Percentiles rank a stretch among this genome's conserved stretches.
phyloP scores from a whole-genome alignment of 805 yeast species.

The Teunomyces lycoperdinae region DNA sequence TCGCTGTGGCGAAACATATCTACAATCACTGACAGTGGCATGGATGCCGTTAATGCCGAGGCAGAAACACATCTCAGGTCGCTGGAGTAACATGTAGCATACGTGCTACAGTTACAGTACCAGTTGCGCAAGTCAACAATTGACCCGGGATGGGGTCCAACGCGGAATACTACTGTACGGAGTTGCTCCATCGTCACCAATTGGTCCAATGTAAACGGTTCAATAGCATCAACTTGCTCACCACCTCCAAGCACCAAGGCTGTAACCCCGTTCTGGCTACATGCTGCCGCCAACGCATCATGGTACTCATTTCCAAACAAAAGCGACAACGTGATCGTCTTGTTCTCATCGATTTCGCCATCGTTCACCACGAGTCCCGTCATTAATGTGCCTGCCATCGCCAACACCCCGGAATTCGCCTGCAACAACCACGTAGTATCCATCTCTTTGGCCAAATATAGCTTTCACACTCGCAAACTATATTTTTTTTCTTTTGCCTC shows the following conservation, averaged over 20 bases:
- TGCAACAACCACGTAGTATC: neutral
- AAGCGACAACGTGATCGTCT: neutral
- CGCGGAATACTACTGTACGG: neutral
- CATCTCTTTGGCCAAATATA: neutral
- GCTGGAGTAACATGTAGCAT: neutral
- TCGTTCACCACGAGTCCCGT: neutral
- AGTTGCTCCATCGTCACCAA: neutral
- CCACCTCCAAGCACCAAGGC: neutral
- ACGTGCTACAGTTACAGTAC: conserved; percentile 2
- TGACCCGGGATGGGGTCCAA: neutral
- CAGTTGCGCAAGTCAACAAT: conserved; percentile 3
- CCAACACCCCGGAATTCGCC: neutral
- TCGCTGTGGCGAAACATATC: neutral
- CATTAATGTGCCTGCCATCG: neutral
- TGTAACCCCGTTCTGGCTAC: neutral
- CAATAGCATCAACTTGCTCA: no score
- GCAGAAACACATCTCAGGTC: neutral
- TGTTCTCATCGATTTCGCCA: neutral
- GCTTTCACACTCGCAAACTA: no score
- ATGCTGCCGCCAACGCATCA: neutral
- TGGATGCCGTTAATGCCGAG: neutral
- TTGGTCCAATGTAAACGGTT: neutral
- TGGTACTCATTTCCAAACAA: neutral
- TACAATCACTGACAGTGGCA: neutral
- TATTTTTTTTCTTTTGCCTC: no score